Conservation (phyloP, 768 basidiomycete genomes). For the Tricholoma flavovirens region DNA sequence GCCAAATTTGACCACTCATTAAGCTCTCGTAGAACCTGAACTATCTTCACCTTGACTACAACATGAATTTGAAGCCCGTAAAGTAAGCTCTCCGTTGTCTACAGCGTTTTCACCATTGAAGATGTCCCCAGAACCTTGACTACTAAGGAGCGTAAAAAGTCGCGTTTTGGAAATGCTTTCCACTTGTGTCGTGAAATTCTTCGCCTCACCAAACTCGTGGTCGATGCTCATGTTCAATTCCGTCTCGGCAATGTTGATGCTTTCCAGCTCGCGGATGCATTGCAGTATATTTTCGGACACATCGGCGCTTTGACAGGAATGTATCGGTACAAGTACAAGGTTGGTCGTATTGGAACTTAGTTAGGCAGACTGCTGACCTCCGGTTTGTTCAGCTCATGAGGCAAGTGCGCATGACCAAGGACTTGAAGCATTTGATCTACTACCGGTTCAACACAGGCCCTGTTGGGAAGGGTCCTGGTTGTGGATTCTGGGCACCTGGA, state of each 20-base stretch:
- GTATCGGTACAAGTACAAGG: constrained; percentile 99
- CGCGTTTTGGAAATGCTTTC: constrained; percentile 99
- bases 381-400: constrained; percentile 71
- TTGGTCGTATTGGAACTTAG: constrained; percentile 21
- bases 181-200: constrained; percentile 97
- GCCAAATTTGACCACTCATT: background rate
- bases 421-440: constrained; percentile 96
- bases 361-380: background rate
- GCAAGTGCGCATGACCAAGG: constrained; percentile 99
- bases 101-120: background rate
- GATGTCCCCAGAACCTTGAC: constrained; percentile 74
- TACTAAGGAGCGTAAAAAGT: constrained; percentile 99
- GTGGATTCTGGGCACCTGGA: constrained; percentile 99
- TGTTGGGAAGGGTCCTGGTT: constrained; percentile 97
- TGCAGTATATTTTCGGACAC: constrained; percentile 97
- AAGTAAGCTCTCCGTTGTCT: constrained; percentile 40
- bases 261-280: constrained; percentile 96
- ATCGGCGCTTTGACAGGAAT: constrained; percentile 98
- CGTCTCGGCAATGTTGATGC: constrained; percentile 98
- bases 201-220: constrained; percentile 95
- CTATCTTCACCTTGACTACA: constrained; percentile 94
- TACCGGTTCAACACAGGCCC: constrained; percentile 99
- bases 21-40: constrained; percentile 62
- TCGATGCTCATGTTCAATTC: constrained; percentile 98
- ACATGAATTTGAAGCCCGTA: constrained; percentile 97